Conservation (phyloP, 179 eudicot genomes). For the Vitellaria paradoxa region DNA sequence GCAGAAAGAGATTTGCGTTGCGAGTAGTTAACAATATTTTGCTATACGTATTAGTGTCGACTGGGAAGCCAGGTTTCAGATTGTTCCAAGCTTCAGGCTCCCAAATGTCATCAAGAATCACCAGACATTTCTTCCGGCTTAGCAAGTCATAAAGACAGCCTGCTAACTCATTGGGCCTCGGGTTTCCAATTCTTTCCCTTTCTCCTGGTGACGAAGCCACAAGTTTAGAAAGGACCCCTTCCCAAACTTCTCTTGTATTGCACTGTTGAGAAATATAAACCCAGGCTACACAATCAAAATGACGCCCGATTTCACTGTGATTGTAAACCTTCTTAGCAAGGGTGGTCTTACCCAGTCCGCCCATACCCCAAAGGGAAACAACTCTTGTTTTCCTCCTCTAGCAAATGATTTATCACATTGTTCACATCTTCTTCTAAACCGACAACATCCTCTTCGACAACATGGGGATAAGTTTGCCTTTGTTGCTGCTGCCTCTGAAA, state of each 20-base stretch:
- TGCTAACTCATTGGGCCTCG: neutral
- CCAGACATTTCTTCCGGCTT: neutral
- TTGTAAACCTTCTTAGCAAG: constrained; percentile 24
- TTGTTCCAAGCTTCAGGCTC: no score
- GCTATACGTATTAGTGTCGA: no score
- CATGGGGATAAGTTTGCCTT: constrained; percentile 11
- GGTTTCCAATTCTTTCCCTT: no score
- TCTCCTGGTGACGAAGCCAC: no score
- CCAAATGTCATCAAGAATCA: neutral
- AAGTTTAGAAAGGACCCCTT: no score
- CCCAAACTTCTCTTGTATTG: no score
- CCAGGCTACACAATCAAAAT: constrained; percentile 26
- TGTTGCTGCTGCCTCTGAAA: neutral
- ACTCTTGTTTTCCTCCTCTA: neutral
- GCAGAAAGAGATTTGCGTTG: no score
- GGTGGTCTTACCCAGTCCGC: constrained; percentile 10
- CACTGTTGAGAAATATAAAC: constrained; percentile 14
- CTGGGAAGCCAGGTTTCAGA: no score
- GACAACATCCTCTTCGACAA: constrained; percentile 19
- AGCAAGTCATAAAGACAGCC: neutral
- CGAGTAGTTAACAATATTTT: no score
- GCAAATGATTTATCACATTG: constrained; percentile 12
- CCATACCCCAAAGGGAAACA: constrained; percentile 18
- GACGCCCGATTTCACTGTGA: constrained; percentile 3
- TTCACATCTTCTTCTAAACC: constrained; percentile 12